A percentile compares a stretch with the other conserved stretches of the same genome.
Evolutionary conservation across 768 basidiomycete genomes (phyloP).

Genomic region (Sistotremastrum suecicum): DNA sequence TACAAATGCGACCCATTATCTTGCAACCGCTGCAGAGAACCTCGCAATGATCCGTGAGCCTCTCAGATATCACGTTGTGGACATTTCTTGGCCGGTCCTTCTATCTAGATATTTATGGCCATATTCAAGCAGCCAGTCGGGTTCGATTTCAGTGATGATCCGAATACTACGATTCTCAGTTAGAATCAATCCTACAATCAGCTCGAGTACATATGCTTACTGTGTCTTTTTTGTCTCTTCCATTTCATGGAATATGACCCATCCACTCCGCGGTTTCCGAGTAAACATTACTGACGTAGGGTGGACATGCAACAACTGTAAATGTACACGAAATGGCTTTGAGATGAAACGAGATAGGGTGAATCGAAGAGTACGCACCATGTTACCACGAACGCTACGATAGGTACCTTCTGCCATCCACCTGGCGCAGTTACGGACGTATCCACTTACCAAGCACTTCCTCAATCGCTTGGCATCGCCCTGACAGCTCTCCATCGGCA

Average conservation of each 20-base stretch:
- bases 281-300: conserved; percentile 93
- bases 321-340: conserved; percentile 3
- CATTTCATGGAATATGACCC: conserved; percentile 93
- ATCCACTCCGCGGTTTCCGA: conserved; percentile 76
- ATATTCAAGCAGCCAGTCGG: conserved; percentile 61
- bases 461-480: conserved; percentile 74
- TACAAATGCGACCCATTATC: no score
- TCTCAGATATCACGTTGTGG: no score
- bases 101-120: conserved; percentile 33
- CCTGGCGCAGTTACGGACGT: conserved; percentile 87
- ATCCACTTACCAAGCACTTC: conserved; percentile 83
- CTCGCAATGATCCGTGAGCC: no score
- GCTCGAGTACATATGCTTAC: conserved; percentile 27
- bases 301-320: conserved; percentile 74
- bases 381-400: conserved; percentile 72
- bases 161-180: conserved; percentile 47
- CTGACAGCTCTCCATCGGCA: conserved; percentile 76
- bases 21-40: no score
- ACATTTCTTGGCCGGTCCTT: conserved; percentile 2
- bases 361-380: conserved; percentile 30
- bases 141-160: conserved; percentile 86
- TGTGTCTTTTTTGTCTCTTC: conserved; percentile 93
- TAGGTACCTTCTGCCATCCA: conserved; percentile 93
- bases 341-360: not conserved
- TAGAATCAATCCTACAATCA: conserved; percentile 7